phyloP scores from a whole-genome alignment of 2,329 filamentous ascomycete genomes.

The Dactylellina parvicollis region DNA sequence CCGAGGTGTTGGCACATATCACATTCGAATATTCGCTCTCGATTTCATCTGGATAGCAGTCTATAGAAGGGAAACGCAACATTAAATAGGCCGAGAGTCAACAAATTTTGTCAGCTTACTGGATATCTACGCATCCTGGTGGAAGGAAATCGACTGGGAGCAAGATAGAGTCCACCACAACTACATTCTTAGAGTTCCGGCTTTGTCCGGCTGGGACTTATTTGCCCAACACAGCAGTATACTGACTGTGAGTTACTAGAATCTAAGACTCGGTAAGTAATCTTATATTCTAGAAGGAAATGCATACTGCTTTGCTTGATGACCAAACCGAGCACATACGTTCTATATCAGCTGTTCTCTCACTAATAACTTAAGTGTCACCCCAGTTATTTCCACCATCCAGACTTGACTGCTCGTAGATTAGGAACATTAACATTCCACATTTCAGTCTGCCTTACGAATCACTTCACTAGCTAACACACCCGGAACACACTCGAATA shows the following conservation, averaged over 20 bases:
- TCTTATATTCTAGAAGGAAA: no score
- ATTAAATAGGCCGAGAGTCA: constrained; percentile 21
- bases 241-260: no score
- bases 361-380: no score
- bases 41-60: background rate
- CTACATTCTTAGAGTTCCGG: constrained; percentile 4
- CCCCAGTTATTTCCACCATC: no score
- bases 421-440: no score
- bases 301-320: no score
- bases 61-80: background rate
- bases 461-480: background rate
- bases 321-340: no score
- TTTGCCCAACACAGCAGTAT: background rate
- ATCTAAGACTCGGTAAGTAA: no score
- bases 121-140: constrained; percentile 8
- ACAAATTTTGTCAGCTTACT: constrained; percentile 32
- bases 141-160: background rate
- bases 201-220: constrained; percentile 8
- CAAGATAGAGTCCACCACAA: background rate
- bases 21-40: background rate
- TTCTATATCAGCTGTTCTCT: no score
- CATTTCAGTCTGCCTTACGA: no score
- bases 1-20: background rate
- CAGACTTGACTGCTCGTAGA: no score
- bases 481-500: background rate